phyloP scores from a whole-genome alignment of 306 rosid genomes.

The Prunus kanzakura region DNA sequence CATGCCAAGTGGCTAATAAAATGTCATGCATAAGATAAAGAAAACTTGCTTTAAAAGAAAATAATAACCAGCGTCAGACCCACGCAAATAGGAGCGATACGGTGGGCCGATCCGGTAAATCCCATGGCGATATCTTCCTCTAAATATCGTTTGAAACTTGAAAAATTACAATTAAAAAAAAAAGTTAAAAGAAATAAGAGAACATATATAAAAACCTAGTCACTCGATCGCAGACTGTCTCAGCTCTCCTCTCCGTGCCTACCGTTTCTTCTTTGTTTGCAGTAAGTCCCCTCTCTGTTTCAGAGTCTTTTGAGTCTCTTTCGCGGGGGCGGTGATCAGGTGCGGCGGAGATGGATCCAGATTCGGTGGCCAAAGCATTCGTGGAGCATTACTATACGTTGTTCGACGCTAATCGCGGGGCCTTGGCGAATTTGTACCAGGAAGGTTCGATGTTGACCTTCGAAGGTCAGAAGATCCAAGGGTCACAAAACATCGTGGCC shows the following conservation, averaged over 20 bases:
- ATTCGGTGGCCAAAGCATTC: constrained; percentile 73
- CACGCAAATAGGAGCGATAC: no score
- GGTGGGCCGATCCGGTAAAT: no score
- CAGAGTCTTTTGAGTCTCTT: neutral
- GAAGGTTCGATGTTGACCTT: constrained; percentile 83
- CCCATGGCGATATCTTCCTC: no score
- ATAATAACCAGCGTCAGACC: no score
- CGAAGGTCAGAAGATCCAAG: constrained; percentile 92
- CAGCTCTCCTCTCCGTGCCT: neutral
- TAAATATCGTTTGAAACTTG: neutral
- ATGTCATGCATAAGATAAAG: no score
- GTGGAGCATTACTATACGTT: constrained; percentile 82
- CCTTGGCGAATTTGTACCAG: constrained; percentile 56
- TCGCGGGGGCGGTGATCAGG: neutral
- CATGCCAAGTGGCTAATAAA: no score
- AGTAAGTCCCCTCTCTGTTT: neutral
- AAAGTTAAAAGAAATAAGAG: neutral
- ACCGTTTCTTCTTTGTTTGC: neutral
- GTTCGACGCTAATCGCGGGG: constrained; percentile 63
- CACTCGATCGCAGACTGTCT: neutral
- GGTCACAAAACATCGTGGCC: constrained; percentile 63
- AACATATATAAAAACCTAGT: neutral
- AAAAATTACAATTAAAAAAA: neutral
- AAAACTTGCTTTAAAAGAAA: no score
- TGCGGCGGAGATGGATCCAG: constrained; percentile 72